These are phyloP conservation scores for Eimeria zaria DNA, from an alignment of 169 alveolate genomes.

Conservation along the genomic window DNA sequence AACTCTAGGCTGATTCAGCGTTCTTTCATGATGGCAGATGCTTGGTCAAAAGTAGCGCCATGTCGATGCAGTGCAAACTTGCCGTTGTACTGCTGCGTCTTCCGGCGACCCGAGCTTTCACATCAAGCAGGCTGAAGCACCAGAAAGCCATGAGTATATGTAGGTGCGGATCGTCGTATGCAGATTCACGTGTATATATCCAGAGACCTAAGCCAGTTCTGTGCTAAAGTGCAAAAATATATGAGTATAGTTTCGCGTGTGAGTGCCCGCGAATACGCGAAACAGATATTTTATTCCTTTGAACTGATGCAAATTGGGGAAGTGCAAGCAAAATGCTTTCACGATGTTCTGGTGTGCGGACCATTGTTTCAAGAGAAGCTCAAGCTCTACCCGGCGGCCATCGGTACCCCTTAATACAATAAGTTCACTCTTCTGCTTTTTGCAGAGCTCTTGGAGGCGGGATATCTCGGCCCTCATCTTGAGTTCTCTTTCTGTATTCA, in stretches of 20 bases:
- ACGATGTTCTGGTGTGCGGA: not conserved
- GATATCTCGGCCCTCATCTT: constrained; percentile 59
- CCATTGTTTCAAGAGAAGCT: constrained; percentile 71
- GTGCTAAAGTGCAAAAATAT: not conserved
- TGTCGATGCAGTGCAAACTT: not conserved
- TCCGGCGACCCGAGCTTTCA: constrained; percentile 40
- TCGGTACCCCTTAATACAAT: constrained; percentile 37
- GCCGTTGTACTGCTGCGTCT: constrained; percentile 18
- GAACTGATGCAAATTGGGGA: too few species aligned
- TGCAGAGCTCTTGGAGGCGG: constrained; percentile 64
- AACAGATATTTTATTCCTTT: not conserved
- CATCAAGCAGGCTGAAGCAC: constrained; percentile 34
- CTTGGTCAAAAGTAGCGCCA: not conserved
- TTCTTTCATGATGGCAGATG: not conserved
- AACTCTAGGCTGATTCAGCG: not conserved
- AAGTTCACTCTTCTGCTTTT: constrained; percentile 49
- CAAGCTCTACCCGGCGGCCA: constrained; percentile 70
- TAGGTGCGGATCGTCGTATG: not conserved
- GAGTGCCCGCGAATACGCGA: not conserved
- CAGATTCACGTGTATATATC: not conserved
- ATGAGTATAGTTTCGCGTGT: not conserved
- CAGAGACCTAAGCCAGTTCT: not conserved
- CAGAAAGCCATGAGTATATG: not conserved
- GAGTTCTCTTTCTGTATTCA: constrained; percentile 51
- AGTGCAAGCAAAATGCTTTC: not conserved